Conservation (phyloP, 2,329 filamentous ascomycete species). For the Aureobasidium sp. region DNA sequence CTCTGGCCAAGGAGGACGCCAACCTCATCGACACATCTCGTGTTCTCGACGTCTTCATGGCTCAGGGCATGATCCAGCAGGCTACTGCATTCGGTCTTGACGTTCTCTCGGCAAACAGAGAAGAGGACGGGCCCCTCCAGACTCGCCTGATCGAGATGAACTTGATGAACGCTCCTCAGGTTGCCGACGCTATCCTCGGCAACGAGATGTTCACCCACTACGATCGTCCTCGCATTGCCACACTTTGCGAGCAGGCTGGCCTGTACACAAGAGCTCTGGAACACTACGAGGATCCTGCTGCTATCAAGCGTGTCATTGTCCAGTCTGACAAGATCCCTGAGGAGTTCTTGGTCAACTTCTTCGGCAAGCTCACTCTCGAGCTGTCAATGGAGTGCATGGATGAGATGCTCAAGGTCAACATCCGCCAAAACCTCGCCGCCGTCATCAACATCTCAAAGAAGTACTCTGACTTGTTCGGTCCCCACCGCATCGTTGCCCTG, state of each 20-base stretch:
- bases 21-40: conserved; percentile 88
- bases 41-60: conserved; percentile 95
- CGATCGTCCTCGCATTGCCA: conserved; percentile 80
- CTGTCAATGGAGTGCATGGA: conserved; percentile 90
- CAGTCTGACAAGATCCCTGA: conserved; percentile 81
- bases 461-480: conserved; percentile 88
- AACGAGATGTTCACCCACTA: conserved; percentile 99
- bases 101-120: conserved; percentile 87
- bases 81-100: conserved; percentile 97
- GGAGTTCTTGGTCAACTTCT: conserved; percentile 88
- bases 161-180: conserved; percentile 88
- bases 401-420: conserved; percentile 93
- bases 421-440: conserved; percentile 90
- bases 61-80: conserved; percentile 94
- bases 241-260: conserved; percentile 87
- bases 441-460: conserved; percentile 96
- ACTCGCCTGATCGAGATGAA: conserved; percentile 98
- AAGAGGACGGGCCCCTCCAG: conserved; percentile 87
- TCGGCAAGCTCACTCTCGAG: conserved; percentile 89
- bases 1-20: conserved; percentile 79
- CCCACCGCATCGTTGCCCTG: conserved; percentile 81
- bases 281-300: conserved; percentile 82
- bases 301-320: conserved; percentile 82
- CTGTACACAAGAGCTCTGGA: conserved; percentile 67
- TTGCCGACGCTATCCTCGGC: conserved; percentile 92